phyloP scores from a whole-genome alignment of 106 monocot genomes.

The Acorus gramineus region DNA sequence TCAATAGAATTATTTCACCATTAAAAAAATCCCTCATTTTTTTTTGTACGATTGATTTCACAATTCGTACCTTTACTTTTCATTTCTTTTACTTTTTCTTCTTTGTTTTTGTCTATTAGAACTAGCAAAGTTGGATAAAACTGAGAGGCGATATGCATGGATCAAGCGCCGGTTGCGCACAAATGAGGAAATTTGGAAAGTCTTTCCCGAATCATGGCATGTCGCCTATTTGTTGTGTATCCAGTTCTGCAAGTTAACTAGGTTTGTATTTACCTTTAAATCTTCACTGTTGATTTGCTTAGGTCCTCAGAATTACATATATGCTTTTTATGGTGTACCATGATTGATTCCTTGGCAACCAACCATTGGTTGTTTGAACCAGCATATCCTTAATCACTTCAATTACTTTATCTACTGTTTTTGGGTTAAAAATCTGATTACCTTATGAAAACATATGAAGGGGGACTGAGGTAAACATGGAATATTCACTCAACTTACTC shows the following conservation, averaged over 20 bases:
- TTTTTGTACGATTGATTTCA: not conserved
- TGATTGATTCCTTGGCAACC: too few species aligned
- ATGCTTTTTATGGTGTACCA: too few species aligned
- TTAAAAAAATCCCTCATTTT: not conserved
- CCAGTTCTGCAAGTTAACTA: conserved; percentile 97
- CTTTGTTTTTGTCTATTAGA: conserved; percentile 22
- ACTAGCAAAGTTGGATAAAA: conserved; percentile 93
- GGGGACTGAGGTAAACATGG: too few species aligned
- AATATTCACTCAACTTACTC: too few species aligned
- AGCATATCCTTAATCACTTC: too few species aligned
- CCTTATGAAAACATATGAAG: too few species aligned
- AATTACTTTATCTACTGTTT: too few species aligned
- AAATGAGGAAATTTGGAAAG: conserved; percentile 98
- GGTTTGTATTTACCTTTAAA: conserved; percentile 29
- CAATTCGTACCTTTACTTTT: conserved; percentile 1
- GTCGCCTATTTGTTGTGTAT: conserved; percentile 93
- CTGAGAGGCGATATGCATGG: conserved; percentile 97
- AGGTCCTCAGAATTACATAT: too few species aligned
- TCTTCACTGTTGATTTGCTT: too few species aligned
- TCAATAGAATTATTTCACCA: not conserved
- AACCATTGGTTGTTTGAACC: too few species aligned
- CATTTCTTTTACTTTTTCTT: not conserved
- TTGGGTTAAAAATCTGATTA: too few species aligned
- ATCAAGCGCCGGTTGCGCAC: conserved; percentile 79
- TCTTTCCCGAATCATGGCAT: conserved; percentile 88